Base-by-base conservation (phyloP, 805 yeast species). In the Candida chilensis region DNA sequence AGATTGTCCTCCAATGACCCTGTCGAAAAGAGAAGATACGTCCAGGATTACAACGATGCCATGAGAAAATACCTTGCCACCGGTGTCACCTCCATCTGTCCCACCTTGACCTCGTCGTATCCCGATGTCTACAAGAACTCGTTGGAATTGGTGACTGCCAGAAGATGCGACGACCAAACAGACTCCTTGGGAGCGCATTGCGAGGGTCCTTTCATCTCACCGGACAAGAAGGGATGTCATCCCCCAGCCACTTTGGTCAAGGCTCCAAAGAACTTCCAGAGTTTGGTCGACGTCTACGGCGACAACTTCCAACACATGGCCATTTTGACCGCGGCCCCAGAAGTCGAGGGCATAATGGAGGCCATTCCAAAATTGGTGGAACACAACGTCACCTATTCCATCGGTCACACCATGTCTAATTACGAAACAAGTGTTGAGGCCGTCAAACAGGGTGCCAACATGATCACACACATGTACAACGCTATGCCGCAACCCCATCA, bases 401-500 rank as follows among this genome's bases (percentile, higher is more conserved):
- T 68, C 29, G 74, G 74, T 18, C 74, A 68, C 40, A 65, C 74
- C 11, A 52, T 44, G 41, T 54, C 72, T 22, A 32, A 44, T 32
- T 48, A 48, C 31, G 49, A 47, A 5, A 44, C 41, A 5, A 53
- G 51, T 10, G 34, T 60, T 15, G 48, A 57, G 31, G 78, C 78
- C 0, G 50, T 72, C 20, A 46, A 52, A 15, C 40, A 53, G n/a
- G 79, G 79, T 16, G 74, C 76, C 11, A 42, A 64, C n/a, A 71
- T 73, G 78, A 55, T 73, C 33, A 73, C 80, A 3, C 80, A 73
- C 42, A 55, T 73, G 31, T 73, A 67, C 49, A 73, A 73, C 40
- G 80, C 80, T 39, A 73, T 73, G 80, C 74, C 75, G 3, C 56
- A 45, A 28, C 74, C 74, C 5, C 78, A 71, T 41, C 78, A 72